Evolutionary conservation across 192 early-diverging fungal genomes (phyloP).

Genomic region (Allomyces arbusculus): DNA sequence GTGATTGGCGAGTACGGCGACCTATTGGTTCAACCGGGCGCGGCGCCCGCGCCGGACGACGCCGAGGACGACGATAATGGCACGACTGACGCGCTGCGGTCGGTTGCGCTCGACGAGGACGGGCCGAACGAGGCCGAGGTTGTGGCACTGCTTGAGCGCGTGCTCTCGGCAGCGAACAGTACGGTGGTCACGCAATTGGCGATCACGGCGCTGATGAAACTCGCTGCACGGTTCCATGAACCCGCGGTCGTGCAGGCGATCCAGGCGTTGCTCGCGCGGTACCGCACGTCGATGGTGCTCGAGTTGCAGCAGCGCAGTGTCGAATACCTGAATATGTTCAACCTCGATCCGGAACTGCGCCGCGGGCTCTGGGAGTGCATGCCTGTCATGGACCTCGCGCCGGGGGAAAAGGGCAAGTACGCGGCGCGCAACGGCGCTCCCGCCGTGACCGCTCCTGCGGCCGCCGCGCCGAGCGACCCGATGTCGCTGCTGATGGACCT

Average conservation of each 20-base stretch:
- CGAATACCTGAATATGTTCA: constrained; percentile 67
- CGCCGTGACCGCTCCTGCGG: constrained; percentile 16
- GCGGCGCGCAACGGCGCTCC: constrained; percentile 33
- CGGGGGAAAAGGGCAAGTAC: no score
- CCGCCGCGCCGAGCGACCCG: constrained; percentile 8
- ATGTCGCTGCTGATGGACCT: constrained; percentile 1
- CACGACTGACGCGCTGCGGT: not conserved
- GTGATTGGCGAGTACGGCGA: constrained; percentile 94
- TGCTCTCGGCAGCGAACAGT: constrained; percentile 60
- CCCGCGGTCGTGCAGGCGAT: constrained; percentile 22
- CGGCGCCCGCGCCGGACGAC: not conserved
- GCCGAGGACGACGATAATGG: not conserved
- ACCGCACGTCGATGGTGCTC: constrained; percentile 52
- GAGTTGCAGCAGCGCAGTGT: constrained; percentile 90
- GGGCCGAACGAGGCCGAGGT: constrained; percentile 43
- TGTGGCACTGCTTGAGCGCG: constrained; percentile 44
- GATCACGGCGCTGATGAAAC: constrained; percentile 72
- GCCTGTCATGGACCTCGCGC: constrained; percentile 33
- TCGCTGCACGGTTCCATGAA: constrained; percentile 56
- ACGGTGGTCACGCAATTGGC: constrained; percentile 59
- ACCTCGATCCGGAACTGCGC: constrained; percentile 40
- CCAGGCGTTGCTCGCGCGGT: constrained; percentile 34
- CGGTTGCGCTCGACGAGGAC: not conserved
- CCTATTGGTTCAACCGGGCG: constrained; percentile 31
- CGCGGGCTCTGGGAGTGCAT: constrained; percentile 73